phyloP scores from a whole-genome alignment of 176 grass and related monocot genomes.

The Oryza meyeriana region DNA sequence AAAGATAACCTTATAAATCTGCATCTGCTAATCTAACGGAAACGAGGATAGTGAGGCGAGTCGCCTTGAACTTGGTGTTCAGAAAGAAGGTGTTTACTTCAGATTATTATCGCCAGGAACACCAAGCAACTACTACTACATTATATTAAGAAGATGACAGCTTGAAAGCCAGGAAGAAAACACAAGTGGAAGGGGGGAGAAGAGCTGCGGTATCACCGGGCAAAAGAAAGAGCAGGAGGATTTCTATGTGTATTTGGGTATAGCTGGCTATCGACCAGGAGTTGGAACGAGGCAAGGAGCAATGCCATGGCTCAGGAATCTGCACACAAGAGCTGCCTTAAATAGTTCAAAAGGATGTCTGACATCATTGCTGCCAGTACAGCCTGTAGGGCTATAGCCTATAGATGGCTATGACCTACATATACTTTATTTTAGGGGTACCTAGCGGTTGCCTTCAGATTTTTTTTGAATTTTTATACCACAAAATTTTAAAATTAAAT shows the following conservation, averaged over 20 bases:
- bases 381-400: conserved; percentile 6
- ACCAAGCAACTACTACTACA: neutral
- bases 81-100: neutral
- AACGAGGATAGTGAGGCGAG: neutral
- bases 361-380: conserved; percentile 45
- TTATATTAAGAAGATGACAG: neutral
- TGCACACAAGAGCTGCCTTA: conserved; percentile 39
- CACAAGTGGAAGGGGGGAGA: neutral
- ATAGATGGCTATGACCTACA: neutral
- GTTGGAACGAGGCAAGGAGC: neutral
- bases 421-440: neutral
- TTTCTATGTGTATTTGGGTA: neutral
- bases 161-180: neutral
- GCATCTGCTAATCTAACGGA: neutral
- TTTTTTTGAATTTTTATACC: neutral
- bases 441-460: neutral
- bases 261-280: neutral
- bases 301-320: conserved; percentile 27
- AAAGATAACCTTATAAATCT: neutral
- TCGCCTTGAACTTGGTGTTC: neutral
- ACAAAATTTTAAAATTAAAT: neutral
- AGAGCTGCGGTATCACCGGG: neutral
- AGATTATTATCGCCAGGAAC: neutral
- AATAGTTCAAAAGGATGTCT: conserved; percentile 44
- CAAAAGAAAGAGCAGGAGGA: neutral